Percentiles rank a stretch among this genome's conserved stretches.
phyloP scores from a whole-genome alignment of 73 alveolate genomes.

The Symbiodinium pilosum region DNA sequence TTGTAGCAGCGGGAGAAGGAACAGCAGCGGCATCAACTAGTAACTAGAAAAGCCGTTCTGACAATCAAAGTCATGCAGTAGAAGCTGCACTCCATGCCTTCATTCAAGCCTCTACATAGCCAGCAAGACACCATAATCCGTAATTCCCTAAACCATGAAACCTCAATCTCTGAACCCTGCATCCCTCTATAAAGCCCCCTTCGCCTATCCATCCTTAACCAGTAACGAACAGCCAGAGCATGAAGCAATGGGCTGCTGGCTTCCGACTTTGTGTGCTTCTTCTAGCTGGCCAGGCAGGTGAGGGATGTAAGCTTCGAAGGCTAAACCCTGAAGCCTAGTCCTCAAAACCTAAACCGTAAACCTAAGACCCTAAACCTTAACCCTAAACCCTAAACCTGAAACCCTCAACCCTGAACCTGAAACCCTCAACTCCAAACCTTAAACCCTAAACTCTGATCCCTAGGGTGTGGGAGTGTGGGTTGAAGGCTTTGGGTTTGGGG shows the following conservation, averaged over 20 bases:
- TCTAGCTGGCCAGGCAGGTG: background rate
- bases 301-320: background rate
- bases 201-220: too few species aligned
- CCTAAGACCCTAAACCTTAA: background rate
- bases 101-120: too few species aligned
- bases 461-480: too few species aligned
- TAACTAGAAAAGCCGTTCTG: too few species aligned
- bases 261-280: background rate
- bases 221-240: background rate
- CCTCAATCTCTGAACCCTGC: background rate
- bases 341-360: background rate
- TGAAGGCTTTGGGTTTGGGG: too few species aligned
- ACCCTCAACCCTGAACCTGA: background rate
- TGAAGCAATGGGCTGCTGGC: background rate
- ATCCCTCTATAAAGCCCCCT: too few species aligned
- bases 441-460: background rate
- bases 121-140: background rate
- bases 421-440: background rate
- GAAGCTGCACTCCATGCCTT: too few species aligned
- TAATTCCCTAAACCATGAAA: background rate
- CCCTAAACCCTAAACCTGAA: background rate
- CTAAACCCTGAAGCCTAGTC: background rate
- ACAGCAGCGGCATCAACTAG: too few species aligned
- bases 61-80: too few species aligned
- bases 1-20: too few species aligned